These are phyloP conservation scores for Pythium dissimile DNA, from an alignment of 352 stramenopile species.

Conservation along the genomic window DNA sequence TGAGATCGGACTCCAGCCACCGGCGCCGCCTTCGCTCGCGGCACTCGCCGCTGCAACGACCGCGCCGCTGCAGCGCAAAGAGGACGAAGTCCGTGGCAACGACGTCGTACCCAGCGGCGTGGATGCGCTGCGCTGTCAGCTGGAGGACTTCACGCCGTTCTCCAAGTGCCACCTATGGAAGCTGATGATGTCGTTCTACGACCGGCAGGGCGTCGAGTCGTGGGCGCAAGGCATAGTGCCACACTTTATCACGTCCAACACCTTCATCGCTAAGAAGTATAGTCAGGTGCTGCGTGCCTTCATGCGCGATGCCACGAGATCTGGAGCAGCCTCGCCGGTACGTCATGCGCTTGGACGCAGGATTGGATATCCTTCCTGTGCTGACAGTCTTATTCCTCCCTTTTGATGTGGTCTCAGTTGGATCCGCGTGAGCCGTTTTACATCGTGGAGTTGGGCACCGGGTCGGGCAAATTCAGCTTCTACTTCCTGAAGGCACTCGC, in stretches of 20 bases:
- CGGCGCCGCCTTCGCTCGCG: constrained; percentile 7
- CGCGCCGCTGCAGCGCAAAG: constrained; percentile 25
- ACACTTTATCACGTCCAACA: constrained; percentile 96
- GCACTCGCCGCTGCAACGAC: constrained; percentile 2
- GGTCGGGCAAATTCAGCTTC: constrained; percentile 94
- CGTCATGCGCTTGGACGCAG: no score
- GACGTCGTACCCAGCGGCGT: constrained; percentile 17
- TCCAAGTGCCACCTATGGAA: constrained; percentile 90
- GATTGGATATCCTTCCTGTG: no score
- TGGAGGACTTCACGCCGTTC: constrained; percentile 90
- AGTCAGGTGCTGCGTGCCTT: constrained; percentile 66
- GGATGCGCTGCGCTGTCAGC: constrained; percentile 48
- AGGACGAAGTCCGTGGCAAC: constrained; percentile 42
- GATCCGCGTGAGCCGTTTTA: constrained; percentile 87
- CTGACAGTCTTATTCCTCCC: no score
- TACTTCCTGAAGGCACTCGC: constrained; percentile 91
- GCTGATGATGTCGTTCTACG: constrained; percentile 95
- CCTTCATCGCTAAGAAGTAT: constrained; percentile 92
- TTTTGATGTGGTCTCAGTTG: constrained; percentile 25
- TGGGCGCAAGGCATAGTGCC: constrained; percentile 93
- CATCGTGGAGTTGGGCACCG: constrained; percentile 92
- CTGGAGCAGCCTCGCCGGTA: constrained; percentile 30
- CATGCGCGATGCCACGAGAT: constrained; percentile 51
- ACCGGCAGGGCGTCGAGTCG: constrained; percentile 77
- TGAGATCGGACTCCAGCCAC: not conserved